Percentiles rank a stretch among this genome's conserved stretches.
These are phyloP conservation scores for Lobosporangium transversale DNA, from an alignment of 192 early-diverging fungal species.

Conservation along the genomic window DNA sequence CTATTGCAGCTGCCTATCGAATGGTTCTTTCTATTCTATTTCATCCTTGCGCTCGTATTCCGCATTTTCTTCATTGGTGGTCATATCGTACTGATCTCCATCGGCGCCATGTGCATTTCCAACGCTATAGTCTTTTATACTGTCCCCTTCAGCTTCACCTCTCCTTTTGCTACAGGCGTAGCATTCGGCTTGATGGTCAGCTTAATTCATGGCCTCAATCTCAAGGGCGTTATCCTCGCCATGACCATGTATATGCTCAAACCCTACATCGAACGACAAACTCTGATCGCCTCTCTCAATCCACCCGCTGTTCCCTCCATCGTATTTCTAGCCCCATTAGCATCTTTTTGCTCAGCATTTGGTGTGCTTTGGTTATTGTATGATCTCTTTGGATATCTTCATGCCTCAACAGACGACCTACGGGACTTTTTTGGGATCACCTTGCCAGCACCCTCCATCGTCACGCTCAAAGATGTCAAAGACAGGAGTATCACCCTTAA, in stretches of 20 bases:
- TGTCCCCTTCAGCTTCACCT: slow-evolving; percentile 48
- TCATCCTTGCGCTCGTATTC: slow-evolving; percentile 48
- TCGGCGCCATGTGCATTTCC: slow-evolving; percentile 45
- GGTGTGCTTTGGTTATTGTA: slow-evolving; percentile 48
- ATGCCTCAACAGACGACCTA: slow-evolving; percentile 44
- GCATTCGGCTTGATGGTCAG: slow-evolving; percentile 53
- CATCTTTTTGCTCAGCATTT: slow-evolving; percentile 48
- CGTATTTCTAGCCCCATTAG: slow-evolving; percentile 41
- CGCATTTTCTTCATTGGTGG: slow-evolving; percentile 52
- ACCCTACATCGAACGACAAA: slow-evolving; percentile 43
- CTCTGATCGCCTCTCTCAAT: slow-evolving; percentile 32
- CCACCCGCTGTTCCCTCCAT: slow-evolving; percentile 47
- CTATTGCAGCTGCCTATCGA: slow-evolving; percentile 50
- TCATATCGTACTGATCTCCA: slow-evolving; percentile 49
- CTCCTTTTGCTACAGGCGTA: slow-evolving; percentile 52
- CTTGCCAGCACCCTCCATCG: slow-evolving; percentile 40
- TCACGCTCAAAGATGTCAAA: slow-evolving; percentile 52
- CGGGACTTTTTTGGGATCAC: slow-evolving; percentile 51
- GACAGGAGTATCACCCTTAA: slow-evolving; percentile 48
- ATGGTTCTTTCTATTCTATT: slow-evolving; percentile 53
- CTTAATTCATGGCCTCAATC: slow-evolving; percentile 46
- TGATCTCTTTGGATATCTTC: slow-evolving; percentile 50
- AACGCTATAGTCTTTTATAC: slow-evolving; percentile 47
- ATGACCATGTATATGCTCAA: slow-evolving; percentile 57
- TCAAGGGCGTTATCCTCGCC: slow-evolving; percentile 47